A percentile compares a stretch with the other conserved stretches of the same genome.
These are phyloP conservation scores for Glaciozyma antarctica DNA, from an alignment of 768 basidiomycete species.

Conservation along the genomic window DNA sequence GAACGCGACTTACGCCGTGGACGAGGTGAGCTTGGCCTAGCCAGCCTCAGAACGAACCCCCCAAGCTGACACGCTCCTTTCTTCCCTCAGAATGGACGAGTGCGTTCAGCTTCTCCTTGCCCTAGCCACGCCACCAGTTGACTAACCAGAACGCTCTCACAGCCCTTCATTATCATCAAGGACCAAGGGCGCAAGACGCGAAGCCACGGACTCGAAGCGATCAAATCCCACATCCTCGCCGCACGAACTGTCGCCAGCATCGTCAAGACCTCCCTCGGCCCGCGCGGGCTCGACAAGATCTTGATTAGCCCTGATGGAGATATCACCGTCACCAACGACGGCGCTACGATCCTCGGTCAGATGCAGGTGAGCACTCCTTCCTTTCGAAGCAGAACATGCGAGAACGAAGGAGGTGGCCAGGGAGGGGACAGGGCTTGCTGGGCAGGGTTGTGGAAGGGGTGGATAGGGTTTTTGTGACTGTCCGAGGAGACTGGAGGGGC, in stretches of 20 bases:
- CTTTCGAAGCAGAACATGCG: background rate
- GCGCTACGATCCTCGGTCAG: conserved; percentile 93
- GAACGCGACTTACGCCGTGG: no score
- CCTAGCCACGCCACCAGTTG: no score
- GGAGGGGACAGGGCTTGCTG: background rate
- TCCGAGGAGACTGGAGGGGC: no score
- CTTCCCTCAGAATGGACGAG: no score
- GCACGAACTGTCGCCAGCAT: conserved; percentile 90
- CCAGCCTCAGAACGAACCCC: no score
- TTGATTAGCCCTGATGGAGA: conserved; percentile 67
- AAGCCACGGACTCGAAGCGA: conserved; percentile 83
- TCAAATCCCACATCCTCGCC: conserved; percentile 95
- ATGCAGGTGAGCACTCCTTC: conserved; percentile 53
- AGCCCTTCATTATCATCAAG: conserved; percentile 89
- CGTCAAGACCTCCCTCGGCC: conserved; percentile 86
- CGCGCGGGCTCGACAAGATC: conserved; percentile 53
- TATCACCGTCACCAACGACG: conserved; percentile 98
- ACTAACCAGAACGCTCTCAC: no score
- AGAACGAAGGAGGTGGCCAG: background rate
- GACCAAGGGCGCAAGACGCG: conserved; percentile 89
- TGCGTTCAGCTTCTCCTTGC: no score
- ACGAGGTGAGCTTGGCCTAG: no score
- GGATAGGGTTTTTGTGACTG: no score
- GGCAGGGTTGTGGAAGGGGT: no score
- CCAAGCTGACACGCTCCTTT: no score